These are phyloP conservation scores for Ustilago sp. DNA, from an alignment of 1,284 basidiomycete species.

Conservation along the genomic window DNA sequence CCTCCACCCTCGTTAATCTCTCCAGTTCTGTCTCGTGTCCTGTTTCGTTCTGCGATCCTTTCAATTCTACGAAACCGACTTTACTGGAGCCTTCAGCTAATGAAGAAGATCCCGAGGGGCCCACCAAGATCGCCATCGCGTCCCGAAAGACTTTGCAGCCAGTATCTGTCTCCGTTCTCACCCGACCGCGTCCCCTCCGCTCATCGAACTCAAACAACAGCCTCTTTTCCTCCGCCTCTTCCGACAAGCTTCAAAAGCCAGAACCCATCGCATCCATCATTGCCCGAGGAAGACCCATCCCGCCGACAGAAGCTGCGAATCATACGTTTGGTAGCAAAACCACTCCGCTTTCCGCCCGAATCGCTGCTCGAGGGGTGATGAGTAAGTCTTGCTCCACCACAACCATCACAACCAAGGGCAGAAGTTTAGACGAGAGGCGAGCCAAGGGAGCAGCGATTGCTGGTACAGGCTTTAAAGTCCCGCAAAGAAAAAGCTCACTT, in stretches of 20 bases:
- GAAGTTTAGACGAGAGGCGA: not conserved
- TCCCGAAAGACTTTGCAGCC: constrained; percentile 10
- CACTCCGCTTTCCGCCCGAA: not conserved
- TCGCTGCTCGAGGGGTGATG: not conserved
- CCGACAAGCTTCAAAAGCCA: constrained; percentile 11
- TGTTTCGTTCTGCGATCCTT: not conserved
- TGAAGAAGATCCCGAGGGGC: constrained; percentile 7
- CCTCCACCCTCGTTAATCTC: not conserved
- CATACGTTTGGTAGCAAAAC: constrained; percentile 14
- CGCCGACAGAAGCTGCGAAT: not conserved
- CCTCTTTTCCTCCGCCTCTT: constrained; percentile 17
- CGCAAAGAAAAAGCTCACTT: constrained; percentile 33
- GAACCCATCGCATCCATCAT: not conserved
- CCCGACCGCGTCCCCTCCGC: constrained; percentile 23
- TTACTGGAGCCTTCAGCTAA: not conserved
- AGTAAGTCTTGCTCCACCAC: constrained; percentile 22
- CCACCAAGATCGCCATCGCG: constrained; percentile 10
- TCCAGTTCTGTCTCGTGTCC: constrained; percentile 24
- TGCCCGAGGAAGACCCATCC: constrained; percentile 21
- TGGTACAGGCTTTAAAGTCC: constrained; percentile 12
- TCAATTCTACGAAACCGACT: not conserved
- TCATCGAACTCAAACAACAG: constrained; percentile 8
- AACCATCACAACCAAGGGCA: not conserved
- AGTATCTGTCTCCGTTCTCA: constrained; percentile 10
- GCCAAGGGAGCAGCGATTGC: not conserved